Base-by-base conservation (phyloP, 495 filamentous ascomycete genomes). In the Podospora pseudoanserina region DNA sequence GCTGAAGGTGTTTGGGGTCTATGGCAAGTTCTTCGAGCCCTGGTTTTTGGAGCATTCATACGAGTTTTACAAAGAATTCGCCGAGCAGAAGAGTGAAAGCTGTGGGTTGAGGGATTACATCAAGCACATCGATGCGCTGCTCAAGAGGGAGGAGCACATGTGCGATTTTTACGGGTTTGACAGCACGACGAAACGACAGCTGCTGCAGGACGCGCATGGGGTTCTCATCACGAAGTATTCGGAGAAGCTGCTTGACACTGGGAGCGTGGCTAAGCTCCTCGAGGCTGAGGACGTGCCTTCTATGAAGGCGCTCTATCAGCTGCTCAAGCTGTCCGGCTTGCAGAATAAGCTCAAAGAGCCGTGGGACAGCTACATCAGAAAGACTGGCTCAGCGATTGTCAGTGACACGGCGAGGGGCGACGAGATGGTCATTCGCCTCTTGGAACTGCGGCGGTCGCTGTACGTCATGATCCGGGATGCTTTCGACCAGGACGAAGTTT, bases 361-460 rank as follows among this genome's bases (percentile, higher is more conserved):
- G 0, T 98, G 95, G 82, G 87, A 89, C 72, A 80, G 79, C 13
- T 95, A 94, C 79, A 95, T 98, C 69, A 80, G 88, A 26, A 81
- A 86, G 63, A 86, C 90, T n/a, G 96, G 95, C 3, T 83, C 88
- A 0, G 74, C 70, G 2, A 96, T 99, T 64, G 88, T 98, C 11
- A 89, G 90, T 67, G 93, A 97, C 74, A 89, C 88, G 32, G 84
- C 85, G 4, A 86, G 90, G 34, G 88, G 89, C 63, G 87, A 90
- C 57, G 87, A 93, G n/a, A 99, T 98, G 95, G 88, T 99, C 2
- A 77, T 89, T 5, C 86, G 91, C 23, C 80, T 99, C 18, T 84
- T 99, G 5, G 84, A 90, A 58, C 90, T 99, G 71, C 95, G 97
- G 77, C 85, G 86, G 67, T 85, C 90, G 32, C 84, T 97, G 4